A percentile compares a stretch with the other conserved stretches of the same genome.
Evolutionary conservation across 2,329 filamentous ascomycete species (phyloP).

Genomic region (Aspergillus udagawae): DNA sequence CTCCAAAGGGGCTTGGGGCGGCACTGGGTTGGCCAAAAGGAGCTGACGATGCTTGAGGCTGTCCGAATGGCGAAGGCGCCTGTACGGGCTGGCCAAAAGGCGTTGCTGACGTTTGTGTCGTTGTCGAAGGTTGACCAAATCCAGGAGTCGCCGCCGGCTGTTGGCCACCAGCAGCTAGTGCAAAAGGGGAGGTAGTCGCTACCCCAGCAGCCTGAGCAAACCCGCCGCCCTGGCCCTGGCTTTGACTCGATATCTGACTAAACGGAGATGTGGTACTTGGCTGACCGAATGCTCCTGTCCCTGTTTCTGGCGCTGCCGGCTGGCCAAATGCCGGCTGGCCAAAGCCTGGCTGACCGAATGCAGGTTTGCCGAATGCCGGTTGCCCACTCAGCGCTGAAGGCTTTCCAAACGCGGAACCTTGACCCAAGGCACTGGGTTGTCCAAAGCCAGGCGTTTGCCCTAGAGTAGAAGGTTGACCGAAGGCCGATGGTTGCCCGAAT

Average conservation of each 20-base stretch:
- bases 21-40: slow-evolving; percentile 28
- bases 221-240: slow-evolving; percentile 23
- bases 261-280: slow-evolving; percentile 40
- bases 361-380: slow-evolving; percentile 31
- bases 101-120: slow-evolving; percentile 10
- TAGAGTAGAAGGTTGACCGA: slow-evolving; percentile 24
- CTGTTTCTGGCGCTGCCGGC: slow-evolving; percentile 18
- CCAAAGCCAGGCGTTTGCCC: slow-evolving; percentile 14
- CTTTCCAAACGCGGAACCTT: slow-evolving; percentile 39
- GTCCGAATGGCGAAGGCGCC: slow-evolving; percentile 25
- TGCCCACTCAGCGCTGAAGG: slow-evolving; percentile 26
- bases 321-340: slow-evolving; percentile 26
- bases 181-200: slow-evolving; percentile 27
- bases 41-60: slow-evolving; percentile 20
- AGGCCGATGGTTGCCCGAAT: slow-evolving; percentile 21
- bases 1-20: slow-evolving; percentile 27
- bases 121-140: slow-evolving; percentile 25
- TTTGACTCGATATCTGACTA: slow-evolving; percentile 34
- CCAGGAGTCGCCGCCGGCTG: slow-evolving; percentile 26
- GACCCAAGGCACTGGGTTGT: slow-evolving; percentile 15
- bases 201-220: slow-evolving; percentile 22
- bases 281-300: slow-evolving; percentile 31
- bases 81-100: slow-evolving; percentile 34
- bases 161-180: slow-evolving; percentile 26
- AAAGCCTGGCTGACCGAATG: slow-evolving; percentile 41